Percentiles rank a stretch among this genome's conserved stretches.
Conservation (phyloP, 2,329 filamentous ascomycete species). For the Colletotrichum limetticola region DNA sequence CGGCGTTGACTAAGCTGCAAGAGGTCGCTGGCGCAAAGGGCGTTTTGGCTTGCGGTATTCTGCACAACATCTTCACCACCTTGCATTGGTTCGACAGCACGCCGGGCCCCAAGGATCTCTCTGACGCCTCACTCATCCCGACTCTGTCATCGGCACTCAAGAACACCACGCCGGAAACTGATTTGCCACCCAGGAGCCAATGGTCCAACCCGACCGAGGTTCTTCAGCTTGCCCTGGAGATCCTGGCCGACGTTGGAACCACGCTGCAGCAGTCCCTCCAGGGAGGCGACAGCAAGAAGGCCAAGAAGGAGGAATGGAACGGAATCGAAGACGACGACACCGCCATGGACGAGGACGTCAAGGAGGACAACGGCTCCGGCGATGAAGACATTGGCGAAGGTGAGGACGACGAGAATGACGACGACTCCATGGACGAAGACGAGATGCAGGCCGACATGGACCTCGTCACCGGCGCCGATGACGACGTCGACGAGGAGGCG, state of each 20-base stretch:
- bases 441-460: conserved; percentile 74
- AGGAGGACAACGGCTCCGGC: conserved; percentile 46
- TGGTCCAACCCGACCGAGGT: conserved; percentile 57
- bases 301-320: conserved; percentile 51
- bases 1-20: conserved; percentile 60
- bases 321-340: conserved; percentile 52
- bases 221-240: conserved; percentile 67
- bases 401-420: conserved; percentile 50
- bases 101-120: conserved; percentile 58
- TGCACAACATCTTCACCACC: conserved; percentile 70
- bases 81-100: conserved; percentile 64
- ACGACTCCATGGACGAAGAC: conserved; percentile 66
- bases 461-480: conserved; percentile 64
- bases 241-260: conserved; percentile 73
- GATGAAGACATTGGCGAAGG: conserved; percentile 48
- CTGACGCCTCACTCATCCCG: conserved; percentile 62
- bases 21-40: conserved; percentile 59
- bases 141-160: conserved; percentile 53
- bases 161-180: conserved; percentile 41
- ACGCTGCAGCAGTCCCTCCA: conserved; percentile 63
- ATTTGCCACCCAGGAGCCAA: conserved; percentile 43
- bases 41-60: conserved; percentile 67
- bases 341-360: conserved; percentile 49
- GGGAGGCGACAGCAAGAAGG: conserved; percentile 44
- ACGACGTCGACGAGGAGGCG: conserved; percentile 52